Evolutionary conservation across 768 basidiomycete species (phyloP).

Genomic region (Boletus rubroflammeus): DNA sequence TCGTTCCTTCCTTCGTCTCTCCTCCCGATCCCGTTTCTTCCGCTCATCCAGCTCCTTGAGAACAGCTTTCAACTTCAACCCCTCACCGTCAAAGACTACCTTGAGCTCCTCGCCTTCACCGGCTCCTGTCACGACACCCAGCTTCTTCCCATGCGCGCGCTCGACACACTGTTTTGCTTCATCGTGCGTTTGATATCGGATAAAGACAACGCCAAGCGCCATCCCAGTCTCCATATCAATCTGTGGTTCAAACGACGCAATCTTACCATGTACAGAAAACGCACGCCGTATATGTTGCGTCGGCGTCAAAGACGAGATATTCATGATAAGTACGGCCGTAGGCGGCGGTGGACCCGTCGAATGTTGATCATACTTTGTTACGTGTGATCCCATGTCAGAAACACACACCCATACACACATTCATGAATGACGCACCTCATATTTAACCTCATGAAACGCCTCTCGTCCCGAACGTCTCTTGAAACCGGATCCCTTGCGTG

Average conservation of each 20-base stretch:
- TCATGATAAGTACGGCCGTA: slow-evolving; percentile 65
- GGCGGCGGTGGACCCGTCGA: slow-evolving; percentile 74
- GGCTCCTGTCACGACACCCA: slow-evolving; percentile 44
- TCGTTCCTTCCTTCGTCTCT: slow-evolving; percentile 44
- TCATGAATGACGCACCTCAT: slow-evolving; percentile 46
- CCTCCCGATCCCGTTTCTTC: slow-evolving; percentile 45
- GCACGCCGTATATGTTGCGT: slow-evolving; percentile 60
- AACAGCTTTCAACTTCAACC: slow-evolving; percentile 57
- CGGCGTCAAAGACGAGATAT: slow-evolving; percentile 69
- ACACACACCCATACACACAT: neutral
- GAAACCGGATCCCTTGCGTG: slow-evolving; percentile 44
- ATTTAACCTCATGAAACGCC: slow-evolving; percentile 46
- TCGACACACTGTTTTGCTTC: slow-evolving; percentile 67
- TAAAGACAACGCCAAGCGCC: slow-evolving; percentile 75
- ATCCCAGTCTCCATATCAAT: slow-evolving; percentile 78
- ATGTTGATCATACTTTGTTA: slow-evolving; percentile 64
- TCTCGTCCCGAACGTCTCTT: slow-evolving; percentile 32
- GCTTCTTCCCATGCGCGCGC: slow-evolving; percentile 61
- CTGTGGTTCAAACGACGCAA: slow-evolving; percentile 70
- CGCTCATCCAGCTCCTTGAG: slow-evolving; percentile 59
- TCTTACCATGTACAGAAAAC: slow-evolving; percentile 58
- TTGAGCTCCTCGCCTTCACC: slow-evolving; percentile 58
- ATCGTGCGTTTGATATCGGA: slow-evolving; percentile 62
- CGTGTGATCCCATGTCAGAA: slow-evolving; percentile 4
- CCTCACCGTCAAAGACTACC: slow-evolving; percentile 80